Evolutionary conservation across 768 basidiomycete species (phyloP).

Genomic region (Boletus rex-veris): DNA sequence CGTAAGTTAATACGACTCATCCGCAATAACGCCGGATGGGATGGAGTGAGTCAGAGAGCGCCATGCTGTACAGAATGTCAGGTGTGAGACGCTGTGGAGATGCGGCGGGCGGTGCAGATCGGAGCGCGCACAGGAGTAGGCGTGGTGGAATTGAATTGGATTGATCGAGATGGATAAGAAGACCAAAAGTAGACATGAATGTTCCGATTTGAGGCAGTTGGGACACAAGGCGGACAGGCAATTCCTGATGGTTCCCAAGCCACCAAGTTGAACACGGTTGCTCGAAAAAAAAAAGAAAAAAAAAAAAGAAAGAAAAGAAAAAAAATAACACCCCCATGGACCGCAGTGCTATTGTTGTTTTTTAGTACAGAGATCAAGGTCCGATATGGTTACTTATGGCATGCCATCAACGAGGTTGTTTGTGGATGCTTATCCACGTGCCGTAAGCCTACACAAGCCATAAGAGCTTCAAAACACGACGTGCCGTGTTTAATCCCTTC

Average conservation of each 20-base stretch:
- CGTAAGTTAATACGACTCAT: constrained; percentile 20
- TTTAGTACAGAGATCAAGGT: constrained; percentile 10
- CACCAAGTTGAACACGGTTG: not conserved
- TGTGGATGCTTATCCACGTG: constrained; percentile 35
- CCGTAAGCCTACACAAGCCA: constrained; percentile 35
- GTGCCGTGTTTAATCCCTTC: constrained; percentile 17
- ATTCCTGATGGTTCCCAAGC: constrained; percentile 33
- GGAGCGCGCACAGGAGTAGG: constrained; percentile 7
- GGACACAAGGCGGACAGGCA: constrained; percentile 25
- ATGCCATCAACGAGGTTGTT: constrained; percentile 35
- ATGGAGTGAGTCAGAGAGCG: not conserved
- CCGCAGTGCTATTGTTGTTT: too few relatives aligned
- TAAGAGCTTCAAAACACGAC: constrained; percentile 35
- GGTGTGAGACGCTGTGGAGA: constrained; percentile 12
- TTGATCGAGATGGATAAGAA: constrained; percentile 25
- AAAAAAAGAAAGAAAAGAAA: too few relatives aligned
- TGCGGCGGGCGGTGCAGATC: constrained; percentile 13
- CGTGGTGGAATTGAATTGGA: constrained; percentile 11
- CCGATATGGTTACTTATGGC: constrained; percentile 28
- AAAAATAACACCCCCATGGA: too few relatives aligned
- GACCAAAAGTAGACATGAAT: constrained; percentile 10
- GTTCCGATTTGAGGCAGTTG: constrained; percentile 19
- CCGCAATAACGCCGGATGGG: constrained; percentile 20
- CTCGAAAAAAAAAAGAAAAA: not conserved
- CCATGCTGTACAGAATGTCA: constrained; percentile 1